Conservation (phyloP, 257 asterid genomes). For the Lycium ferocissimum region DNA sequence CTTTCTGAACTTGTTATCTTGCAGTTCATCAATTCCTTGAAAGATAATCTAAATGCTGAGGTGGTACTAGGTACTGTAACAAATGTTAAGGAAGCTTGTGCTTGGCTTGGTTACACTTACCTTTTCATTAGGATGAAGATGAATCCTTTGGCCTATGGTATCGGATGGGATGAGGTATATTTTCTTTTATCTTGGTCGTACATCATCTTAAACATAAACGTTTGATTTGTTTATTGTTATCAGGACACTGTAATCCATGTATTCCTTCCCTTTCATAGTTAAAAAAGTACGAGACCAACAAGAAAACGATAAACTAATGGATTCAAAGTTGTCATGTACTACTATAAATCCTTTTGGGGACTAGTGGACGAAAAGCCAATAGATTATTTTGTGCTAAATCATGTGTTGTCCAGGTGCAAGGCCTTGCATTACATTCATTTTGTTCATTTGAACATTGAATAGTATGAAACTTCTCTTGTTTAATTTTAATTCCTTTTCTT, state of each 20-base stretch:
- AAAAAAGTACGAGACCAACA: background rate
- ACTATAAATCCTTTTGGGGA: background rate
- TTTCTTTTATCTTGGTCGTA: constrained; percentile 9
- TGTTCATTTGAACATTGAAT: constrained; percentile 4
- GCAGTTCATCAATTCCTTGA: constrained; percentile 94
- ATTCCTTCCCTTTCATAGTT: background rate
- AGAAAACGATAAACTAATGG: background rate
- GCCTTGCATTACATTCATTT: constrained; percentile 13
- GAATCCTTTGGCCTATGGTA: constrained; percentile 98
- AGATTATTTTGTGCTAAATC: background rate
- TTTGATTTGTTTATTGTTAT: background rate
- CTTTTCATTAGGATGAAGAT: constrained; percentile 97
- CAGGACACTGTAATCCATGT: background rate
- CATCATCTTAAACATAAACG: constrained; percentile 15
- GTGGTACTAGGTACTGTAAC: constrained; percentile 99
- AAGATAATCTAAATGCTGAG: constrained; percentile 97
- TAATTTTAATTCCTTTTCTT: background rate
- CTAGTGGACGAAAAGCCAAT: constrained; percentile 10
- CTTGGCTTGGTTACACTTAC: constrained; percentile 98
- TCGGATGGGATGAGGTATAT: constrained; percentile 99
- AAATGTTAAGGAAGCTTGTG: constrained; percentile 99
- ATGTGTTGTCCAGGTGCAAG: constrained; percentile 5
- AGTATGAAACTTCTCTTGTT: background rate
- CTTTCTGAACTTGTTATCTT: constrained; percentile 35
- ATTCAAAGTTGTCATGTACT: background rate